Evolutionary conservation across 805 yeast genomes (phyloP).

Genomic region (Torulaspora maleeae): DNA sequence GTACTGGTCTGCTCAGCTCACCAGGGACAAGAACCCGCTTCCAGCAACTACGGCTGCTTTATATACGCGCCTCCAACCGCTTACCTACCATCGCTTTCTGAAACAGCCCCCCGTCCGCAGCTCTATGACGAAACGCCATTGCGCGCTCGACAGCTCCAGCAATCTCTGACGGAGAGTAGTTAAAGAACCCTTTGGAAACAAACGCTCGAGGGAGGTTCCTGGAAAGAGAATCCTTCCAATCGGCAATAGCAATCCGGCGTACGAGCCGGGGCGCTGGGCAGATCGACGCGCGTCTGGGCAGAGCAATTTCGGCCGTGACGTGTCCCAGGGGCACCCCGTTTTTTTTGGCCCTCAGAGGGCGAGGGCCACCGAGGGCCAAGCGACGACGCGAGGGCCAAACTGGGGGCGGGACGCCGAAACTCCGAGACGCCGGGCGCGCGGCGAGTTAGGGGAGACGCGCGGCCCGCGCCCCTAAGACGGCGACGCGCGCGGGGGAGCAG

Average conservation of each 20-base stretch:
- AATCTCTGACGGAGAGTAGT: background rate
- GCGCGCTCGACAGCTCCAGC: too few relatives aligned
- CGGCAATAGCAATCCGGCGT: too few relatives aligned
- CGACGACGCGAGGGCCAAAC: background rate
- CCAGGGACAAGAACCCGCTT: background rate
- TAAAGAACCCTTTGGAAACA: background rate
- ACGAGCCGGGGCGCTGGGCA: too few relatives aligned
- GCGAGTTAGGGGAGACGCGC: background rate
- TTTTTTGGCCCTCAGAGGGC: background rate
- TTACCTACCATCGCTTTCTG: too few relatives aligned
- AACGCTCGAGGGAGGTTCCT: background rate
- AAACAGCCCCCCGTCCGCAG: too few relatives aligned
- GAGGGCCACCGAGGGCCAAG: background rate
- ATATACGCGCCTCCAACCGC: too few relatives aligned
- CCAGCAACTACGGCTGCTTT: too few relatives aligned
- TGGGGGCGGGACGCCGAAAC: slow-evolving; percentile 1
- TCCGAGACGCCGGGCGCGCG: background rate
- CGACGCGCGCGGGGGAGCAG: background rate
- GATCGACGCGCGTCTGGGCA: too few relatives aligned
- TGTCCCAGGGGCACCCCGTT: background rate
- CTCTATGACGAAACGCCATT: too few relatives aligned
- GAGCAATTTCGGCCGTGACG: too few relatives aligned
- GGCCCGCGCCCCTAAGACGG: background rate
- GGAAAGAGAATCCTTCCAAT: background rate
- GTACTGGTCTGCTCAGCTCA: background rate